Evolutionary conservation across 2,329 filamentous ascomycete genomes (phyloP).

Genomic region (Sclerotinia minor): DNA sequence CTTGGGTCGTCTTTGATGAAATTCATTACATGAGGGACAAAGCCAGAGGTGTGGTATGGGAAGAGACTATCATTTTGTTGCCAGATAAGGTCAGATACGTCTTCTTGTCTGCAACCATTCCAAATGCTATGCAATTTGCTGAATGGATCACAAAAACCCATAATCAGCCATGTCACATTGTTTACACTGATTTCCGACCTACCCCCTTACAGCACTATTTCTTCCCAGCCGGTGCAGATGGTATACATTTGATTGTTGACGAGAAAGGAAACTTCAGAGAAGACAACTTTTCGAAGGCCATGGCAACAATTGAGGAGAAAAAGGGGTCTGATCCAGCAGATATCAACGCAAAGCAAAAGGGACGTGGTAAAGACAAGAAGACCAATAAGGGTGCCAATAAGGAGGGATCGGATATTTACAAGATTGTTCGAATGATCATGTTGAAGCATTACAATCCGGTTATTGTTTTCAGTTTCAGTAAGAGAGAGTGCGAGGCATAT

Average conservation of each 20-base stretch:
- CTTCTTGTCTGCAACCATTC: conserved; percentile 96
- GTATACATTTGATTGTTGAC: conserved; percentile 91
- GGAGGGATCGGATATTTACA: conserved; percentile 83
- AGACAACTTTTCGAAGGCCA: conserved; percentile 95
- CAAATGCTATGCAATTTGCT: conserved; percentile 98
- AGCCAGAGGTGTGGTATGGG: conserved; percentile 93
- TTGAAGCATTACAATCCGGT: conserved; percentile 95
- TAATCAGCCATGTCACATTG: conserved; percentile 95
- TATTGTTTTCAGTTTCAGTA: conserved; percentile 99
- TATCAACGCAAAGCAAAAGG: conserved; percentile 75
- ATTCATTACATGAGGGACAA: conserved; percentile 99
- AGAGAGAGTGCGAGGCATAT: conserved; percentile 89
- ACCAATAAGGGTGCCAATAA: conserved; percentile 81
- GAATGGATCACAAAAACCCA: conserved; percentile 99
- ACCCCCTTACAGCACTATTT: conserved; percentile 98
- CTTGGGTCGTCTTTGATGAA: conserved; percentile 98
- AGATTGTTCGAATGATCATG: conserved; percentile 99
- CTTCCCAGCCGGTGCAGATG: conserved; percentile 88
- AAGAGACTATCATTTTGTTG: conserved; percentile 96
- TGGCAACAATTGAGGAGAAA: conserved; percentile 84
- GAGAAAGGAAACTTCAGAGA: conserved; percentile 96
- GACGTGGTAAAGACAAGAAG: conserved; percentile 89
- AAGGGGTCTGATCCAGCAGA: conserved; percentile 83
- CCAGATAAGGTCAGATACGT: conserved; percentile 99
- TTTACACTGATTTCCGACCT: conserved; percentile 97